These are phyloP conservation scores for Blastomyces gilchristii DNA, from an alignment of 2,329 filamentous ascomycete genomes.

Conservation along the genomic window DNA sequence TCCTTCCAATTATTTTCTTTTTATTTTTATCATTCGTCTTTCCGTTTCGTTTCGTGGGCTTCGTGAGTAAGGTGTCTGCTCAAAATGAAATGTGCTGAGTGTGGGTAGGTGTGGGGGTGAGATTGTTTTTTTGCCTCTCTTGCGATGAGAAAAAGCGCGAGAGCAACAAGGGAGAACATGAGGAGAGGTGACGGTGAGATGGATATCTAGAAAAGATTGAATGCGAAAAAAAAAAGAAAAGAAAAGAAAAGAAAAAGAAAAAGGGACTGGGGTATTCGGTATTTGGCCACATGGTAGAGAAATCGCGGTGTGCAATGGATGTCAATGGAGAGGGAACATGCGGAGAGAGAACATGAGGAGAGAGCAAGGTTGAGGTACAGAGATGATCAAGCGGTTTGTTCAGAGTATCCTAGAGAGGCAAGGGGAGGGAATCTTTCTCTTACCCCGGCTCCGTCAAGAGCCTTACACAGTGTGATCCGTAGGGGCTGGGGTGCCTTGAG, in stretches of 20 bases:
- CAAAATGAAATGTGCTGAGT: not conserved
- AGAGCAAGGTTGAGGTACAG: not conserved
- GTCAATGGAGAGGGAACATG: slow-evolving; percentile 3
- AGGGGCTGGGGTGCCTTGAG: not conserved
- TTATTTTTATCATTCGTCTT: slow-evolving; percentile 3
- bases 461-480: not conserved
- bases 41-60: not conserved
- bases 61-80: not conserved
- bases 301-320: not conserved
- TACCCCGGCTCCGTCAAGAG: not conserved
- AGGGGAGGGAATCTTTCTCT: not conserved
- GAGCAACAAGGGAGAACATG: not conserved
- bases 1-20: too few species aligned
- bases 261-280: not conserved
- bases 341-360: not conserved
- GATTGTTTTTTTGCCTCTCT: not conserved
- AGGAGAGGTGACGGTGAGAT: not conserved
- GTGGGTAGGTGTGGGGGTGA: not conserved
- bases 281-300: not conserved
- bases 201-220: not conserved
- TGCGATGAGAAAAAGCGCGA: not conserved
- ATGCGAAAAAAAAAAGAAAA: not conserved
- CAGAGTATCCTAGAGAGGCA: not conserved
- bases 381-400: not conserved
- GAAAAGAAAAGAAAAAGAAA: too few species aligned